A percentile compares a stretch with the other conserved stretches of the same genome.
phyloP scores from a whole-genome alignment of 2,329 filamentous ascomycete genomes.

The Penicillium psychrosexuale region DNA sequence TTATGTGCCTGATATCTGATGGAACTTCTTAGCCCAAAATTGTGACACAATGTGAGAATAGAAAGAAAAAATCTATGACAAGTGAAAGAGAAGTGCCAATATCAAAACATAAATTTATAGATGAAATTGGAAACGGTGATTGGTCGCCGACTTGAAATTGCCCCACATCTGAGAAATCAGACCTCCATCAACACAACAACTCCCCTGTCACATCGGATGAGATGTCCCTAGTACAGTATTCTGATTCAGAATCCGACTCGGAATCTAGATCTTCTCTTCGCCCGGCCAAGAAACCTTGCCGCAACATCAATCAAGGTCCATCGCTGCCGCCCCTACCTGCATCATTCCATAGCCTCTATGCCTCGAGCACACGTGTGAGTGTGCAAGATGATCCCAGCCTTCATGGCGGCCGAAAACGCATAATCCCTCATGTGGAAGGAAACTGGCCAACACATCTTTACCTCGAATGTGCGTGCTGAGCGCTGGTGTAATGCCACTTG shows the following conservation, averaged over 20 bases:
- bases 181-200: neutral
- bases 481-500: neutral
- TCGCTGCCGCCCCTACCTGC: slow-evolving; percentile 70
- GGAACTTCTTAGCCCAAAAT: too few species aligned
- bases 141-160: neutral
- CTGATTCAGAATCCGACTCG: slow-evolving; percentile 44
- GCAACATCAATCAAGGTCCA: slow-evolving; percentile 19
- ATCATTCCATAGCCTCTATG: slow-evolving; percentile 85
- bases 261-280: slow-evolving; percentile 20
- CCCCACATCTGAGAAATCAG: slow-evolving; percentile 1
- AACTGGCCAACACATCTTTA: slow-evolving; percentile 94
- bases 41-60: neutral
- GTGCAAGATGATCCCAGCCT: slow-evolving; percentile 77
- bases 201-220: neutral
- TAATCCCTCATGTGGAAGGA: slow-evolving; percentile 78
- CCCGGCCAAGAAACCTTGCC: slow-evolving; percentile 26
- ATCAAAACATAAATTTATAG: neutral
- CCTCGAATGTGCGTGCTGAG: slow-evolving; percentile 72
- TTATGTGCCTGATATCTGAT: too few species aligned
- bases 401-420: slow-evolving; percentile 79
- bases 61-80: neutral
- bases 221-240: slow-evolving; percentile 67
- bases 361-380: slow-evolving; percentile 72
- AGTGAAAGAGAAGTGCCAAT: neutral
- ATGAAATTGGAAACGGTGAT: neutral